Conservation (phyloP, 2,329 filamentous ascomycete species). For the Stemphylium beticola region DNA sequence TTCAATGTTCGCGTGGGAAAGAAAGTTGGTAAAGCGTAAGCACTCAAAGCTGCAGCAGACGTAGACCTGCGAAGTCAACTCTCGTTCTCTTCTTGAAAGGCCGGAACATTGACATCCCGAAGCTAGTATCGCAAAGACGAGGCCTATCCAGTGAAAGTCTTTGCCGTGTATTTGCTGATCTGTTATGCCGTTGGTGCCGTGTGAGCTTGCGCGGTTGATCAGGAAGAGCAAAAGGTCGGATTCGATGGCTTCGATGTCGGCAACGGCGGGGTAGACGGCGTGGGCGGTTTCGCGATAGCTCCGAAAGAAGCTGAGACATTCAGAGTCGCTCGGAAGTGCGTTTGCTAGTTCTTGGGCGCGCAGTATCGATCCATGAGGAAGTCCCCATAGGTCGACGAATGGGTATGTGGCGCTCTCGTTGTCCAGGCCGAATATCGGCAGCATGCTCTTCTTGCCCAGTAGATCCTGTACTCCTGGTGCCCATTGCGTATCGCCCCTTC, state of each 20-base stretch:
- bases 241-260: constrained; percentile 62
- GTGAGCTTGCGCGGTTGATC: constrained; percentile 56
- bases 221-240: constrained; percentile 61
- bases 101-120: constrained; percentile 67
- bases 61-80: constrained; percentile 69
- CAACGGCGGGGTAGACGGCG: constrained; percentile 66
- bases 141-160: constrained; percentile 63
- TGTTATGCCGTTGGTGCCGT: constrained; percentile 53
- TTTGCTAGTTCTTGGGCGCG: constrained; percentile 65
- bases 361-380: constrained; percentile 64
- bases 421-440: constrained; percentile 67
- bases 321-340: constrained; percentile 63
- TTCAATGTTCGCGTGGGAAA: constrained; percentile 66
- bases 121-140: constrained; percentile 67
- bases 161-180: constrained; percentile 64
- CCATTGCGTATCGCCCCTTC: constrained; percentile 53
- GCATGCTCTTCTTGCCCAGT: constrained; percentile 63
- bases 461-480: constrained; percentile 62
- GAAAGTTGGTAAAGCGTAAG: constrained; percentile 67
- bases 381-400: constrained; percentile 68
- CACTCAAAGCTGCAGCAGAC: constrained; percentile 71
- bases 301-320: constrained; percentile 64
- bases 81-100: constrained; percentile 63
- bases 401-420: constrained; percentile 70
- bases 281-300: constrained; percentile 65